Evolutionary conservation across 2,329 filamentous ascomycete genomes (phyloP), one percentile per base, ranked within the genome.

Genomic region (Paracorniculantispora psalliotae): DNA sequence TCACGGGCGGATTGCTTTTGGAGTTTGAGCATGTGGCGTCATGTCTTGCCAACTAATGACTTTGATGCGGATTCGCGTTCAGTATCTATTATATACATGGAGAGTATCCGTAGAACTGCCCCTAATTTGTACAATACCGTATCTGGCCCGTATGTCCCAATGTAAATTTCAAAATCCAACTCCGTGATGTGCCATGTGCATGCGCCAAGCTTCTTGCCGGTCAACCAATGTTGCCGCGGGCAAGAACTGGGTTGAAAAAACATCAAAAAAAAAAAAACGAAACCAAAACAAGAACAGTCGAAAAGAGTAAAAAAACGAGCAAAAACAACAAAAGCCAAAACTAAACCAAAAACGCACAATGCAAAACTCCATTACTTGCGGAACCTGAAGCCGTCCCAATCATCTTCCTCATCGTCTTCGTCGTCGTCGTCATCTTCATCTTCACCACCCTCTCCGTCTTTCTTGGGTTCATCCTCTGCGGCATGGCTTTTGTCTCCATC

Each of bases 301-400:
- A n/a, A n/a, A n/a, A n/a, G n/a, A n/a, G n/a, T 37, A 17, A 37
- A 17, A 37, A 37, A 17, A 37, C 8, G 8, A 9, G 35, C 35
- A 37, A 37, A 17, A 37, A 8, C 35, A 8, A 9, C 17, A n/a
- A n/a, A n/a, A n/a, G n/a, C n/a, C n/a, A n/a, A n/a, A n/a, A n/a
- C 6, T 4, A 44, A 28, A 19, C 23, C n/a, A 28, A 44, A 57
- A 6, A 39, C 46, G 57, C 13, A 53, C 7, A 46, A 52, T 46
- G 26, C 19, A 33, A 26, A 49, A 41, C 52, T 5, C 44, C 43
- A 2, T 49, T 49, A 59, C 19, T 41, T 59, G 43, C 58, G 68
- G 63, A 84, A 83, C 33, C 81, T 71, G 64, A 87, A 87, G 1
- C 79, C 83, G 60, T 82, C 82, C 72, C 86, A 88, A 57, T 86